phyloP scores from a whole-genome alignment of 352 stramenopile genomes.

The Poterioochromonas sp. region DNA sequence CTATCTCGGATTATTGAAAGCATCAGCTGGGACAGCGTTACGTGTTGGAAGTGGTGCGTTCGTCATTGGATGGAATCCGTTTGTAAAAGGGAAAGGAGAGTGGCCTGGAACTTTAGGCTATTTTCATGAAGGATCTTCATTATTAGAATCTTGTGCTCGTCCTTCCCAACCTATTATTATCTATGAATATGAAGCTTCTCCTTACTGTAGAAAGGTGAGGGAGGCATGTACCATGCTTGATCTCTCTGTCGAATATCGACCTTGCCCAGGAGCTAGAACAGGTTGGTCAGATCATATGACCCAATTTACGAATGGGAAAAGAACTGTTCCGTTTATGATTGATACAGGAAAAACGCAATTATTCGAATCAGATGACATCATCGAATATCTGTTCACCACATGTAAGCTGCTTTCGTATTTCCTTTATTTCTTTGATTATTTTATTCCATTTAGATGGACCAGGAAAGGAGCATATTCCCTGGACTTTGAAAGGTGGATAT shows the following conservation, averaged over 20 bases:
- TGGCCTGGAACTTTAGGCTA: conserved; percentile 10
- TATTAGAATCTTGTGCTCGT: not conserved
- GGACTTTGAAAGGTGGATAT: not conserved
- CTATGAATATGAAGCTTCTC: conserved; percentile 38
- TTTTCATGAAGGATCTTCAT: not conserved
- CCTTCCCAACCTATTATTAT: conserved; percentile 27
- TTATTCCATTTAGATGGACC: too few species aligned
- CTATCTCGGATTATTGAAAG: not conserved
- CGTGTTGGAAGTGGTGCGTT: conserved; percentile 18
- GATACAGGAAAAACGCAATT: conserved; percentile 33
- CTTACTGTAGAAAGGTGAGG: conserved; percentile 31
- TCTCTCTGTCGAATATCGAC: conserved; percentile 14
- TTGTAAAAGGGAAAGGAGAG: not conserved
- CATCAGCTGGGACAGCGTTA: not conserved
- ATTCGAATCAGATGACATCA: conserved; percentile 48
- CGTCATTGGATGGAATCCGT: conserved; percentile 7
- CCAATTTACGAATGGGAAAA: not conserved
- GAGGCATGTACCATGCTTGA: conserved; percentile 33
- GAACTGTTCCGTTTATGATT: conserved; percentile 26
- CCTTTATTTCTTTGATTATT: too few species aligned
- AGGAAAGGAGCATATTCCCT: not conserved
- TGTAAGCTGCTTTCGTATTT: too few species aligned
- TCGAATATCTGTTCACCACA: conserved; percentile 46
- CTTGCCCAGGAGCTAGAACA: conserved; percentile 20
- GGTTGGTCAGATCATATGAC: conserved; percentile 18